phyloP scores from a whole-genome alignment of 2,329 filamentous ascomycete species.

The Pyrenochaeta sp. region DNA sequence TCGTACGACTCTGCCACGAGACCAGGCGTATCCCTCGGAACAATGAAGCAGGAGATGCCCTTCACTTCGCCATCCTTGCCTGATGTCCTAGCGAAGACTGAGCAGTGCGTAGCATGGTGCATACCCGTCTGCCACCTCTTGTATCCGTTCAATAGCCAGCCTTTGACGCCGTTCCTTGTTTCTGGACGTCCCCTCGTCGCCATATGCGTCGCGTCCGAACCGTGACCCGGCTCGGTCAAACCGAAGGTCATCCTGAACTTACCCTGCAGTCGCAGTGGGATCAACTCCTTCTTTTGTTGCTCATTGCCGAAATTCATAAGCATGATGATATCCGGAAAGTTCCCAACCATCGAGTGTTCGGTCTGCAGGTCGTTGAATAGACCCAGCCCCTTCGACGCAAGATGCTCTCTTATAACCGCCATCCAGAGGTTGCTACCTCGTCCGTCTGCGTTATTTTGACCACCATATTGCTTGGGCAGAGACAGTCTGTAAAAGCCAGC shows the following conservation, averaged over 20 bases:
- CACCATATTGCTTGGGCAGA: slow-evolving; percentile 65
- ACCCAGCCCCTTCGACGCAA: slow-evolving; percentile 66
- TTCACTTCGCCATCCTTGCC: slow-evolving; percentile 61
- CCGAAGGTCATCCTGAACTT: slow-evolving; percentile 68
- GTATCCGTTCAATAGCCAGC: slow-evolving; percentile 64
- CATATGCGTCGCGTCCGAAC: slow-evolving; percentile 71
- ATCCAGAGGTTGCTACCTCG: slow-evolving; percentile 67
- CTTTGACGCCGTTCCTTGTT: slow-evolving; percentile 54
- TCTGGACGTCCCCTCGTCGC: slow-evolving; percentile 60
- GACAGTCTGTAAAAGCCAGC: slow-evolving; percentile 69
- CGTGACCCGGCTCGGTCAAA: slow-evolving; percentile 68
- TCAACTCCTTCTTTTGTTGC: slow-evolving; percentile 63
- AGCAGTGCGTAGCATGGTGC: slow-evolving; percentile 68
- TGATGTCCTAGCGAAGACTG: slow-evolving; percentile 68
- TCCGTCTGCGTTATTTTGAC: slow-evolving; percentile 55
- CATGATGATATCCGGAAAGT: slow-evolving; percentile 70
- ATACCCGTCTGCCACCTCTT: slow-evolving; percentile 74
- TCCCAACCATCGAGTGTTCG: slow-evolving; percentile 69
- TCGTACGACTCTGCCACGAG: slow-evolving; percentile 66
- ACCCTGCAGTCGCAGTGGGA: slow-evolving; percentile 61
- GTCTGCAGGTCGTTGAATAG: slow-evolving; percentile 71
- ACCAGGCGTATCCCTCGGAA: slow-evolving; percentile 62
- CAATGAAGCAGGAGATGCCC: slow-evolving; percentile 69
- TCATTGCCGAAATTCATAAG: slow-evolving; percentile 66
- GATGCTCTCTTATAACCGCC: slow-evolving; percentile 68